Evolutionary conservation across 2,329 filamentous ascomycete genomes (phyloP).

Genomic region (Emmonsiellopsis sp.): DNA sequence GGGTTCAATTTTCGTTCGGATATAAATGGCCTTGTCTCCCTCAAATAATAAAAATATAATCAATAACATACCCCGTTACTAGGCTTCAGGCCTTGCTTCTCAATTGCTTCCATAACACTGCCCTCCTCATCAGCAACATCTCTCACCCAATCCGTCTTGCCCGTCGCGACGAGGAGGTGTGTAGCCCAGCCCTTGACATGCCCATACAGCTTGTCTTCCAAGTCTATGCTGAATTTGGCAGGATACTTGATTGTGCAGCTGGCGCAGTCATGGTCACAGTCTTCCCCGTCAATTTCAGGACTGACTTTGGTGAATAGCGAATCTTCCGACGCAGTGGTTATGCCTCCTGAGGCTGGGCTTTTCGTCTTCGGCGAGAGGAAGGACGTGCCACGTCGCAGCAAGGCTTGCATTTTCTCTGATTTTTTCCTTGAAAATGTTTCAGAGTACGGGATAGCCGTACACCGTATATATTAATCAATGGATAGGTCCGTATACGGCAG

Average conservation of each 20-base stretch:
- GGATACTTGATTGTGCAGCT: constrained; percentile 74
- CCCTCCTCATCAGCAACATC: constrained; percentile 83
- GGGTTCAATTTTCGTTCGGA: neutral
- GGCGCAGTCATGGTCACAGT: constrained; percentile 79
- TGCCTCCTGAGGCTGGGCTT: constrained; percentile 13
- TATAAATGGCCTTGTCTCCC: neutral
- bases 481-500: too few relatives aligned
- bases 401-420: constrained; percentile 22
- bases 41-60: neutral
- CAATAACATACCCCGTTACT: constrained; percentile 31
- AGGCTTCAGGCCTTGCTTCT: constrained; percentile 32
- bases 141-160: constrained; percentile 88
- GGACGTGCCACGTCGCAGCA: constrained; percentile 26
- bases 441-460: too few relatives aligned
- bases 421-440: neutral
- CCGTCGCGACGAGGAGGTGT: constrained; percentile 87
- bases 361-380: constrained; percentile 22
- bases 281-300: constrained; percentile 73
- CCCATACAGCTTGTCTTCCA: constrained; percentile 72
- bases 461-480: too few relatives aligned
- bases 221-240: constrained; percentile 62
- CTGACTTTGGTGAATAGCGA: constrained; percentile 66
- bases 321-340: constrained; percentile 33
- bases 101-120: constrained; percentile 71
- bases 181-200: constrained; percentile 79